These are phyloP conservation scores for Austroboletus festivus DNA, from an alignment of 768 basidiomycete species.

Conservation along the genomic window DNA sequence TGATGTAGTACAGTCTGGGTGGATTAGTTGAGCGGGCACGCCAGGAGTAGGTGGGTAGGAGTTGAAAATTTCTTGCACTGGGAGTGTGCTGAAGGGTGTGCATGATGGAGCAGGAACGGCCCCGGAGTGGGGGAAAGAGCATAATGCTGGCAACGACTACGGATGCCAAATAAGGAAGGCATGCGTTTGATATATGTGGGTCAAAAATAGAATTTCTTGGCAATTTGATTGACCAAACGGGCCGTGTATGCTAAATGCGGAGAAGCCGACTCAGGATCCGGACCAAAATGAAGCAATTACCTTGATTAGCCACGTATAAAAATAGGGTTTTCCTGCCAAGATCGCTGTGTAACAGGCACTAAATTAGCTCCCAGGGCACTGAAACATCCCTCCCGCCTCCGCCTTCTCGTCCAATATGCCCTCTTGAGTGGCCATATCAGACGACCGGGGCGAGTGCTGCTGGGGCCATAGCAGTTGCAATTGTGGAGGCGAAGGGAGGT, in stretches of 20 bases:
- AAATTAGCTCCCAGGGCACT: constrained; percentile 19
- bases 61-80: background rate
- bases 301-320: constrained; percentile 22
- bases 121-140: constrained; percentile 2
- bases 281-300: constrained; percentile 20
- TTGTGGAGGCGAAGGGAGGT: background rate
- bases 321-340: constrained; percentile 32
- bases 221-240: constrained; percentile 22
- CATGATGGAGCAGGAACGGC: constrained; percentile 9
- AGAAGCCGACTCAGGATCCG: constrained; percentile 14
- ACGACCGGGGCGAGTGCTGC: background rate
- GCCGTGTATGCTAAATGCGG: constrained; percentile 11
- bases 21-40: constrained; percentile 7
- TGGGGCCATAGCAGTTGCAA: background rate
- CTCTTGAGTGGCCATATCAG: background rate
- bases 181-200: constrained; percentile 2
- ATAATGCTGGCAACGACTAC: constrained; percentile 3
- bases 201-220: constrained; percentile 17
- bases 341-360: constrained; percentile 30
- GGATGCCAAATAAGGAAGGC: constrained; percentile 14
- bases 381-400: background rate
- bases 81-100: background rate
- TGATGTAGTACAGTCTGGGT: constrained; percentile 27
- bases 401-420: background rate
- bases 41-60: constrained; percentile 24